Evolutionary conservation across 805 yeast genomes (phyloP), one percentile per base, ranked within the genome.

Genomic region (Wickerhamia fluorescens): DNA sequence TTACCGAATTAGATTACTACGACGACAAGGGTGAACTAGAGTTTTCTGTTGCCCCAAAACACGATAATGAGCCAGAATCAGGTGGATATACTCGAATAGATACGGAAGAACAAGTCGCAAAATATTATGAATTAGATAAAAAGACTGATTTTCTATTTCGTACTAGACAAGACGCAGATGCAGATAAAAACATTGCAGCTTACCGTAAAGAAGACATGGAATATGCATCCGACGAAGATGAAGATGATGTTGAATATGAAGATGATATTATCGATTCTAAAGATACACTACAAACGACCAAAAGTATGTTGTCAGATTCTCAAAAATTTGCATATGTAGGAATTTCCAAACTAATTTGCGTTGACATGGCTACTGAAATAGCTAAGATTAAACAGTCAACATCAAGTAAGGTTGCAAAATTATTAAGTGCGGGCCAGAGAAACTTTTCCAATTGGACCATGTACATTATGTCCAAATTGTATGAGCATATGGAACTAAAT

Each of bases 271-370:
- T 62, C 7, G 65, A 61, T 37, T 73, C 85, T 0, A 55, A 57
- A n/a, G 74, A 72, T 25, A 94, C 88, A 33, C 60, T 92, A 38
- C 73, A 74, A 30, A 71, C 89, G 1, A 92, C 96, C 4, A 85
- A 78, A 49, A 72, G 75, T 14, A 72, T 92, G 73, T 66, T 92
- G 10, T 67, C 76, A 6, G 97, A 86, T 11, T 65, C 80, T 10
- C 96, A 92, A 51, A 79, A 84, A 45, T 79, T 88, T 37, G 97
- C 97, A 2, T 92, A 92, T 48, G 82, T 83, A 5, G 97, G 96
- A 0, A 66, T 89, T 7, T 76, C 81, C 6, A 80, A 83, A 41
- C 68, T 92, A 20, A 67, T 81, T 5, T 70, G 78, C 29, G 83
- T 81, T 14, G 83, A 82, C 13, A 75, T 87, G 80, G 94, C 94